Conservation (phyloP, 2,329 filamentous ascomycete genomes). For the Phialocephala sp. region DNA sequence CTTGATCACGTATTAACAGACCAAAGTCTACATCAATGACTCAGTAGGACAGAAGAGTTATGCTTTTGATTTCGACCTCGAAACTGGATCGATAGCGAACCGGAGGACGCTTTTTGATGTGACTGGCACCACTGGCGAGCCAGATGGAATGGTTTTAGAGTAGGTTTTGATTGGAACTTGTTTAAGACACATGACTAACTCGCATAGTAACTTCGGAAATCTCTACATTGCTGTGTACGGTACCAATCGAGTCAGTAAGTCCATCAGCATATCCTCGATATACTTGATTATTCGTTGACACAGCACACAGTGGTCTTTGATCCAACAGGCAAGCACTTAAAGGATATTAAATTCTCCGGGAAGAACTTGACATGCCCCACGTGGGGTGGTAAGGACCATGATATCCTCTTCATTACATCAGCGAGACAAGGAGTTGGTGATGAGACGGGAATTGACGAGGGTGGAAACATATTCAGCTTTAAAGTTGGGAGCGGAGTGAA, state of each 20-base stretch:
- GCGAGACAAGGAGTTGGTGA: slow-evolving; percentile 38
- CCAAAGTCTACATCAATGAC: slow-evolving; percentile 18
- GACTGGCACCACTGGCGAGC: slow-evolving; percentile 35
- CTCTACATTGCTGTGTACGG: slow-evolving; percentile 47
- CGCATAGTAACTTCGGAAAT: slow-evolving; percentile 43
- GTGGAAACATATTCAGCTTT: slow-evolving; percentile 46
- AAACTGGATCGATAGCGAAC: slow-evolving; percentile 14
- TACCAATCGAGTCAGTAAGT: slow-evolving; percentile 42
- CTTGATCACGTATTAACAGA: slow-evolving; percentile 40
- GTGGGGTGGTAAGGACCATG: slow-evolving; percentile 45
- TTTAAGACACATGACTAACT: not conserved
- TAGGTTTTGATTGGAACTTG: slow-evolving; percentile 30
- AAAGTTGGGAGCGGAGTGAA: slow-evolving; percentile 31
- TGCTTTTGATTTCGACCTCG: slow-evolving; percentile 17
- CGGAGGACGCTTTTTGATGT: slow-evolving; percentile 13
- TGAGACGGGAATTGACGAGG: slow-evolving; percentile 42
- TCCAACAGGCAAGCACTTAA: slow-evolving; percentile 43
- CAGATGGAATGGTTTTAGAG: slow-evolving; percentile 48
- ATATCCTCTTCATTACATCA: slow-evolving; percentile 44
- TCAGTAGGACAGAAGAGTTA: slow-evolving; percentile 19
- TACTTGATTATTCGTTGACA: not conserved
- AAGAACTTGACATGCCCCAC: slow-evolving; percentile 46
- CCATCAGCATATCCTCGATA: not conserved
- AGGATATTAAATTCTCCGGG: slow-evolving; percentile 44
- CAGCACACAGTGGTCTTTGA: slow-evolving; percentile 39